Percentiles rank a stretch among this genome's conserved stretches.
Evolutionary conservation across 139 green algal genomes (phyloP).

Genomic region (Nannochloris sp.): DNA sequence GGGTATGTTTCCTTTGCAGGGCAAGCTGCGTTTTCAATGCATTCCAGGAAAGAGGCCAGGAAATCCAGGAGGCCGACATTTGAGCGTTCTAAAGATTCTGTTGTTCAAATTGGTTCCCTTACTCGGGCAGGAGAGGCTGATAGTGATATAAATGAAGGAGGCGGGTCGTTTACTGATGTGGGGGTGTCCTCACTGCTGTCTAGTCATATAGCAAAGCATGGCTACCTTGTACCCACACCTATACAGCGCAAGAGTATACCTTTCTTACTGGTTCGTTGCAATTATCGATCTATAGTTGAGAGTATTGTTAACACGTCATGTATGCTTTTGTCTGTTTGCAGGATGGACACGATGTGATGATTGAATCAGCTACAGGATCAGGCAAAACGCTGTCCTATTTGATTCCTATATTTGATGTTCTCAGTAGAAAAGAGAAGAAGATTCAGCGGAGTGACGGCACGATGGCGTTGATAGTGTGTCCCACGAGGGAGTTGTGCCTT

Average conservation of each 20-base stretch:
- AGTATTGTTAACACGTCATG: background rate
- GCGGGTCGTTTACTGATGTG: conserved; percentile 16
- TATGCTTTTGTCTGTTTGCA: conserved; percentile 25
- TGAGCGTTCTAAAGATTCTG: background rate
- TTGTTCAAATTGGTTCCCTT: background rate
- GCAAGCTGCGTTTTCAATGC: background rate
- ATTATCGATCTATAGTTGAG: background rate
- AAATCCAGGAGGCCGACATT: background rate
- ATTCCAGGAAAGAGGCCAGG: background rate
- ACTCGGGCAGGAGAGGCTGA: background rate
- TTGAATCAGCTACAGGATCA: conserved; percentile 65
- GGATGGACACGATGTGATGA: conserved; percentile 48
- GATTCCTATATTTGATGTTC: conserved; percentile 69
- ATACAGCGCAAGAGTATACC: conserved; percentile 51
- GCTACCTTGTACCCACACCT: conserved; percentile 52
- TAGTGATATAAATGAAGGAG: background rate
- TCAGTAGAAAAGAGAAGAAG: conserved; percentile 35
- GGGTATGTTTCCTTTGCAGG: background rate
- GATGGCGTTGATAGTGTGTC: conserved; percentile 65
- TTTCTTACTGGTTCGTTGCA: conserved; percentile 29
- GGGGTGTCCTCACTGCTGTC: conserved; percentile 10
- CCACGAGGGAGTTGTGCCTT: conserved; percentile 80
- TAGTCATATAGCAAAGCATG: conserved; percentile 14
- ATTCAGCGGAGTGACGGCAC: conserved; percentile 62
- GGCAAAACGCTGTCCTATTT: conserved; percentile 94